Evolutionary conservation across 2,329 filamentous ascomycete species (phyloP), one percentile per base, ranked within the genome.

Genomic region (Diaporthe australafricana): DNA sequence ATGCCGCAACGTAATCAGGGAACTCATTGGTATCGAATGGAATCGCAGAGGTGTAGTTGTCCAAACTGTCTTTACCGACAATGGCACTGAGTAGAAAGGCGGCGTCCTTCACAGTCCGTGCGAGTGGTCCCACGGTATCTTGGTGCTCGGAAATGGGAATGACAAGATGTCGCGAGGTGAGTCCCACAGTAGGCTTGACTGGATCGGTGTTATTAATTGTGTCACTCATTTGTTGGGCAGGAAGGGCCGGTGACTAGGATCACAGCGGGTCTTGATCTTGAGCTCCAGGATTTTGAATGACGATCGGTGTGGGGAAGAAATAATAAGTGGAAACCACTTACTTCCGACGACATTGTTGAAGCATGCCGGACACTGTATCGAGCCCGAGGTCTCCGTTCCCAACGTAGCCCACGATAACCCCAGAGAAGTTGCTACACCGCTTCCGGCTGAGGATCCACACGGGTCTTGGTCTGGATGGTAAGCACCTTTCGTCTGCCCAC

Each of bases 381-480:
- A 70, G 9, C 71, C 71, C 9, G 56, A 45, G 12, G 71, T 72
- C 55, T 72, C 68, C 7, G 45, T 72, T 16, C 71, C 71, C 2
- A 70, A n/a, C 11, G 68, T 30, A 5, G 87, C 90, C 65, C 88
- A 81, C 0, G 89, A 88, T 2, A 93, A 83, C 0, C 90, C 91
- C 14, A 93, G 80, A 35, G 87, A 88, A 35, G 84, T 85, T 3
- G 86, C 81, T 1, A 93, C 90, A 16, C 84, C 91, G 75, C 88
- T 91, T 0, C 92, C 92, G 45, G 86, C 88, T 1, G 88, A 91
- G 68, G 87, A 90, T 3, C 90, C 90, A 52, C 82, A 84, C 0
- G 92, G 91, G 75, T 92, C 89, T 76, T 92, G 89, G 1, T 85
- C 81, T 1, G 87, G 86, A 75, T 87, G 88, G 77, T 92, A 93